Base-by-base conservation (phyloP, 139 green algal genomes). In the Asterochloris erici region DNA sequence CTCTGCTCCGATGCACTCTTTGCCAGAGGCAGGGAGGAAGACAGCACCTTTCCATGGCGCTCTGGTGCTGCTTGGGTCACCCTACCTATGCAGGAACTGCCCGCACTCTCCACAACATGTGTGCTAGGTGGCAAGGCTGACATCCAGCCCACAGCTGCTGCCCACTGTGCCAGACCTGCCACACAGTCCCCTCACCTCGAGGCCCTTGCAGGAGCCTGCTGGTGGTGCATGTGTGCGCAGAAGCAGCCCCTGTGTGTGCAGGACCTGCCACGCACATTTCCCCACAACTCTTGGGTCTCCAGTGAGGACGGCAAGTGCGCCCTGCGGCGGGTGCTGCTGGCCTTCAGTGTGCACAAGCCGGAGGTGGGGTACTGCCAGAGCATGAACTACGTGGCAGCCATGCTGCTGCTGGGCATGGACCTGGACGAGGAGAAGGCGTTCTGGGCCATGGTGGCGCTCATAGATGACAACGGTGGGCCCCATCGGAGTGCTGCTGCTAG, bases 221-320 rank as follows among this genome's bases (percentile, higher is more conserved):
- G 66, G 66, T 23, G 21, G 66, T 21, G 66, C 66, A 9, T 71
- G 66, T 26, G 21, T 9, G 2, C 21, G 19, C 17, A 2, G 19
- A 71, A 71, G 2, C 1, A 1, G 66, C 17, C 10, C 19, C 10
- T 21, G 17, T 21, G 66, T 38, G 12, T 85, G 83, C 85, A 95
- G 91, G 94, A 97, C 81, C 81, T 95, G 75, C 93, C 94, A 9
- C 89, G 94, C 61, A 97, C 94, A 0, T 97, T 95, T 81, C 91
- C 94, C 14, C 69, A 68, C 71, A 91, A 95, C 82, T 63, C 77
- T 0, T 95, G 87, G 89, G 74, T 96, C n/a, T 66, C 86, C 12
- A 76, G 70, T 14, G 63, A 80, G n/a, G 87, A 88, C 16, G 94
- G 92, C n/a, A 89, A 94, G 84, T 74, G 61, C 10, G 86, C 89